These are phyloP conservation scores for Boletus subparvulus DNA, from an alignment of 768 basidiomycete species.

Conservation along the genomic window DNA sequence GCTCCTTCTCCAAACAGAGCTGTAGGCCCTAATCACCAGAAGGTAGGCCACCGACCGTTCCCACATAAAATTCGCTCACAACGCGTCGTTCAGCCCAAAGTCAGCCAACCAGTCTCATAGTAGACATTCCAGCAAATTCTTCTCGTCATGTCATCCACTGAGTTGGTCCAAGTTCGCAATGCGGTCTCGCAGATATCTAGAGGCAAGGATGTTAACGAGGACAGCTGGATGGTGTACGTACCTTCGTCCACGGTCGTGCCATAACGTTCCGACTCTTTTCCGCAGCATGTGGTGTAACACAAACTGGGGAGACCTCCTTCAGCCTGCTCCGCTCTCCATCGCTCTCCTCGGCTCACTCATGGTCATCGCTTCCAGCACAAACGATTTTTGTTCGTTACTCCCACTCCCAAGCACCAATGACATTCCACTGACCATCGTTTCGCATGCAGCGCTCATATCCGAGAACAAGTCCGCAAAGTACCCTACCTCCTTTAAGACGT, in stretches of 20 bases:
- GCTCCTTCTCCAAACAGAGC: background rate
- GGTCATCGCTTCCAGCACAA: conserved; percentile 16
- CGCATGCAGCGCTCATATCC: conserved; percentile 6
- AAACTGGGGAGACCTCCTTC: conserved; percentile 22
- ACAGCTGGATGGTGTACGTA: conserved; percentile 22
- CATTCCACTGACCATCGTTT: background rate
- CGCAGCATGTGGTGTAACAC: conserved; percentile 20
- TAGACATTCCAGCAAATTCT: background rate
- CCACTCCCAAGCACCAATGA: background rate
- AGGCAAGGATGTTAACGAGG: conserved; percentile 22
- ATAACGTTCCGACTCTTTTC: background rate
- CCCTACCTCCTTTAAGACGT: conserved; percentile 22
- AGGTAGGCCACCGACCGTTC: background rate
- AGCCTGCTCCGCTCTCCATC: conserved; percentile 18
- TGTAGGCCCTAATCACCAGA: background rate
- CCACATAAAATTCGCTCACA: background rate
- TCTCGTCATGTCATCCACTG: conserved; percentile 10
- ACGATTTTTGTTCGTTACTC: conserved; percentile 14
- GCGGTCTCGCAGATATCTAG: conserved; percentile 20
- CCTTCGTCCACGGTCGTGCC: background rate
- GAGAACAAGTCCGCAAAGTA: conserved; percentile 11
- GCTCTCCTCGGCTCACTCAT: conserved; percentile 19
- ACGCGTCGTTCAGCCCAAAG: background rate
- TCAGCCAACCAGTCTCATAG: background rate
- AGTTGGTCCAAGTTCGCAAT: conserved; percentile 15